Evolutionary conservation across 2,329 filamentous ascomycete genomes (phyloP).

Genomic region (Neofusicoccum parvum): DNA sequence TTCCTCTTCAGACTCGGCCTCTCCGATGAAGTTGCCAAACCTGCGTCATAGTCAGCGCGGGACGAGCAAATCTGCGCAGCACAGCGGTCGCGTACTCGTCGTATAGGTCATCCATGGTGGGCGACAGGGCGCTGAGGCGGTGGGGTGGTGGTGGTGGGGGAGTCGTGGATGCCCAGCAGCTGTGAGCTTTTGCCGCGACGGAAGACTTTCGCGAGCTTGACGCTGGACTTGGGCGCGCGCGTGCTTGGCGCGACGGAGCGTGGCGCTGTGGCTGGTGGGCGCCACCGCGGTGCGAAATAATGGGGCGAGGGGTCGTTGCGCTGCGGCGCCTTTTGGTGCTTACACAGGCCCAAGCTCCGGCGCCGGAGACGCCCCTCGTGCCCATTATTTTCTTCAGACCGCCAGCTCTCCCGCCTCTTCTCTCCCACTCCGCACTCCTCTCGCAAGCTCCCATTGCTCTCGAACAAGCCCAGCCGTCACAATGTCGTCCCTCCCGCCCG

Average conservation of each 20-base stretch:
- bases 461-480: neutral
- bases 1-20: constrained; percentile 86
- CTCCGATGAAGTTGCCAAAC: constrained; percentile 98
- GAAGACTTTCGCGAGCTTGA: constrained; percentile 17
- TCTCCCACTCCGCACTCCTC: constrained; percentile 5
- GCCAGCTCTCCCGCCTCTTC: constrained; percentile 19
- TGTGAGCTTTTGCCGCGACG: constrained; percentile 10
- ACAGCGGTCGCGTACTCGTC: constrained; percentile 68
- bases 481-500: constrained; percentile 80
- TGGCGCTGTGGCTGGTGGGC: neutral
- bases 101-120: constrained; percentile 88
- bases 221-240: neutral
- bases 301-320: constrained; percentile 5
- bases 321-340: neutral
- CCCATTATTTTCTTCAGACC: constrained; percentile 17
- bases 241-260: constrained; percentile 12
- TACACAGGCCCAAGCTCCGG: constrained; percentile 8
- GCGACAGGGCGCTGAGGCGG: constrained; percentile 7
- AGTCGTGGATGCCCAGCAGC: neutral
- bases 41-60: constrained; percentile 47
- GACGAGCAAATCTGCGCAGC: neutral
- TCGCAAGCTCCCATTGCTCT: neutral
- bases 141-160: constrained; percentile 1
- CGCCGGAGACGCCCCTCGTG: constrained; percentile 16
- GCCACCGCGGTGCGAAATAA: neutral